Percentiles rank a stretch among this genome's conserved stretches.
Conservation (phyloP, 371 early-diverging fungal genomes). For the Mortierella sp. region DNA sequence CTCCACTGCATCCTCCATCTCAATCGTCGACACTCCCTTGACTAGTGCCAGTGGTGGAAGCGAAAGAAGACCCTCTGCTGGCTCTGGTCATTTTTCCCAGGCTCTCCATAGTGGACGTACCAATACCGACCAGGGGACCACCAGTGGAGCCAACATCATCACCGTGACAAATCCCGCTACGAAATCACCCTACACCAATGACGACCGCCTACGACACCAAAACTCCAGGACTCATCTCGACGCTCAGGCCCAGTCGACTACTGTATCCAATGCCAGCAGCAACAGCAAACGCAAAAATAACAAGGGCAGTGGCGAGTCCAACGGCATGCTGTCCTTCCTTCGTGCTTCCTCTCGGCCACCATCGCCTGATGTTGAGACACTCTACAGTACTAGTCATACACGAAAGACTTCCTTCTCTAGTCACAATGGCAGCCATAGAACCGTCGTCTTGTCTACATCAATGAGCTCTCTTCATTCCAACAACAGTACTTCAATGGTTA, state of each 20-base stretch:
- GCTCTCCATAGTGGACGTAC: conserved; percentile 5
- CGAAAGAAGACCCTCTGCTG: conserved; percentile 38
- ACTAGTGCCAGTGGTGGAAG: conserved; percentile 2
- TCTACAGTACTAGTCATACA: conserved; percentile 30
- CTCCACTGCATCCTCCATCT: conserved; percentile 27
- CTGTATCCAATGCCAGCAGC: not conserved
- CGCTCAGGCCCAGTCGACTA: conserved; percentile 1
- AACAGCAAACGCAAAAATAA: conserved; percentile 23
- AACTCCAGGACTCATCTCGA: conserved; percentile 22
- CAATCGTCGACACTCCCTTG: conserved; percentile 11
- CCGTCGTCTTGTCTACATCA: conserved; percentile 24
- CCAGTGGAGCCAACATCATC: not conserved
- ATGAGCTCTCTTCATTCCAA: conserved; percentile 15
- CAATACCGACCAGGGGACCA: conserved; percentile 13
- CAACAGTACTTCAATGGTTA: conserved; percentile 4
- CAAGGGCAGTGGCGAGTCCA: conserved; percentile 42
- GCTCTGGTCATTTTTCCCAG: conserved; percentile 36
- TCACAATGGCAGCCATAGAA: conserved; percentile 12
- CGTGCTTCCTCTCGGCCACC: conserved; percentile 45
- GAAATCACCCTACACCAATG: conserved; percentile 9
- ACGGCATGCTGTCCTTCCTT: conserved; percentile 42
- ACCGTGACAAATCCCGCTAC: not conserved
- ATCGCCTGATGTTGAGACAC: conserved; percentile 37
- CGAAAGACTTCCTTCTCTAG: conserved; percentile 44
- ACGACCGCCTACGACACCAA: conserved; percentile 15